Percentiles rank a stretch among this genome's conserved stretches.
phyloP scores from a whole-genome alignment of 2,329 filamentous ascomycete genomes.

The Aspergillus nomiae region DNA sequence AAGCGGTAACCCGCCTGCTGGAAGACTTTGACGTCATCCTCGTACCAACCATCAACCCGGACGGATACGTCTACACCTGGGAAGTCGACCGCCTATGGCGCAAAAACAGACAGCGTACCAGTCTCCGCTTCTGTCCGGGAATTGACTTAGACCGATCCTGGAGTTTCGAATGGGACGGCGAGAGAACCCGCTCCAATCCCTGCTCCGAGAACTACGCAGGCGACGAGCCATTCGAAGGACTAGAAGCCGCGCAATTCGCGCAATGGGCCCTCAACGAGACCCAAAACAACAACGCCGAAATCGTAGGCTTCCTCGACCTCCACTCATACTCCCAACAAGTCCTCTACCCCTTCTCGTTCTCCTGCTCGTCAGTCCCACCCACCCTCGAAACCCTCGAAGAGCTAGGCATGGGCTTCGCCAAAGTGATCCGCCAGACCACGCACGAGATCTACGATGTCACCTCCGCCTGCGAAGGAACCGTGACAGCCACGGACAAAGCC shows the following conservation, averaged over 20 bases:
- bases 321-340: slow-evolving; percentile 97
- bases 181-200: slow-evolving; percentile 69
- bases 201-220: slow-evolving; percentile 92
- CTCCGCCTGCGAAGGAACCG: slow-evolving; percentile 83
- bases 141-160: slow-evolving; percentile 89
- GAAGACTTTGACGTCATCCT: slow-evolving; percentile 86
- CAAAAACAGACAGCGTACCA: slow-evolving; percentile 83
- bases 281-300: slow-evolving; percentile 67
- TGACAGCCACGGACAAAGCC: slow-evolving; percentile 41
- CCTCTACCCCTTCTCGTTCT: slow-evolving; percentile 87
- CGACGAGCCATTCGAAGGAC: slow-evolving; percentile 76
- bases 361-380: slow-evolving; percentile 75
- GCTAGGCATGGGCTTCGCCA: slow-evolving; percentile 81
- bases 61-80: slow-evolving; percentile 95
- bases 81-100: slow-evolving; percentile 89
- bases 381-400: slow-evolving; percentile 91
- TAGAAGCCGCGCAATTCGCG: slow-evolving; percentile 74
- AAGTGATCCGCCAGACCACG: slow-evolving; percentile 79
- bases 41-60: slow-evolving; percentile 85
- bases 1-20: slow-evolving; percentile 73
- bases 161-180: slow-evolving; percentile 78
- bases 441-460: slow-evolving; percentile 75
- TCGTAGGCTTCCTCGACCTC: slow-evolving; percentile 85
- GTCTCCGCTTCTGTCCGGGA: slow-evolving; percentile 78
- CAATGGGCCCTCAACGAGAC: slow-evolving; percentile 83